phyloP scores from a whole-genome alignment of 495 filamentous ascomycete species.

The Pyrenopolyporus hunteri region DNA sequence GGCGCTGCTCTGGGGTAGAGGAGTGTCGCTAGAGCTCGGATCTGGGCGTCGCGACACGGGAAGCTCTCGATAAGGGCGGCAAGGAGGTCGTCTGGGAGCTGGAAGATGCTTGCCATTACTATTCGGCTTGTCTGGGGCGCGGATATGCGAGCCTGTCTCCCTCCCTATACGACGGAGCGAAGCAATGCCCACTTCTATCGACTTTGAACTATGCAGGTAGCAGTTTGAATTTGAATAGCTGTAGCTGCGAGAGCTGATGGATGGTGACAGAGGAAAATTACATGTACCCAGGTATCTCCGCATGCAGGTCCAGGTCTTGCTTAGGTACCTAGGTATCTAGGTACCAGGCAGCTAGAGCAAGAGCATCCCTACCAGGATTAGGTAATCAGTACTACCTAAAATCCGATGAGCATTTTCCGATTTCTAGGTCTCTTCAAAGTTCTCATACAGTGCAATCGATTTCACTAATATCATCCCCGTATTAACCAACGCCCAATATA shows the following conservation, averaged over 20 bases:
- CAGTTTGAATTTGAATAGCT: background rate
- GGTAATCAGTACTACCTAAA: too few species aligned
- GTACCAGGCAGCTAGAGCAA: background rate
- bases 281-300: too few species aligned
- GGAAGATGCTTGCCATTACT: constrained; percentile 46
- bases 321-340: background rate
- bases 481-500: too few species aligned
- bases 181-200: background rate
- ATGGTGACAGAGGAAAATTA: too few species aligned
- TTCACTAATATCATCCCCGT: too few species aligned
- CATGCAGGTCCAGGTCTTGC: too few species aligned
- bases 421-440: too few species aligned
- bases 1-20: constrained; percentile 57
- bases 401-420: too few species aligned
- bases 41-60: constrained; percentile 70
- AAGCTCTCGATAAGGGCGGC: constrained; percentile 56
- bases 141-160: background rate
- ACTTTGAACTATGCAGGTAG: background rate
- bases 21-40: constrained; percentile 65
- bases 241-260: too few species aligned
- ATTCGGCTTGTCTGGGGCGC: background rate
- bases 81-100: constrained; percentile 59
- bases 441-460: too few species aligned
- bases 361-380: too few species aligned
- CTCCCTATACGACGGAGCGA: background rate